Evolutionary conservation across 2,329 filamentous ascomycete genomes (phyloP), one percentile per base, ranked within the genome.

Genomic region (Colletotrichum nymphaeae): DNA sequence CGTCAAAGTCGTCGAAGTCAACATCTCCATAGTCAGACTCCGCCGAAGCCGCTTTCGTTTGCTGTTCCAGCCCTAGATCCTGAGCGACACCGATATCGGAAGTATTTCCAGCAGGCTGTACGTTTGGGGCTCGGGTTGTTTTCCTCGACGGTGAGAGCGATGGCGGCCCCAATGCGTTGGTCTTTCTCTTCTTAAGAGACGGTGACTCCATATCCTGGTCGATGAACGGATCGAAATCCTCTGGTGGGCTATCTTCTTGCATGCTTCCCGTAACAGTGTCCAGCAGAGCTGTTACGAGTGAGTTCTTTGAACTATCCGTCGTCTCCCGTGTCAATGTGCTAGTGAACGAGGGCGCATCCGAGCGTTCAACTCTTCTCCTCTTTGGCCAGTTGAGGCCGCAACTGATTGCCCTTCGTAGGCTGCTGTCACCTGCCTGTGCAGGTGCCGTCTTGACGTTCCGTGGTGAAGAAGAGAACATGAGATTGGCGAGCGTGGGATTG

Each of bases 361-460:
- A 81, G 42, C 85, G 86, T 63, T 91, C 89, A 8, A 90, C 78
- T 76, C 88, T 92, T 76, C 92, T 88, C 75, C 92, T 87, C 81
- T 95, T 95, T 1, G 93, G 92, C 88, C 92, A 94, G 76, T 93
- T 89, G 28, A 89, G 86, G 22, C 92, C 92, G 78, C 91, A 93
- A 79, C 92, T 95, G 72, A 92, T 88, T 2, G 92, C 88, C 76
- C 92, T 88, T 76, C 92, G 88, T 55, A 94, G 81, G 5, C 85
- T 86, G 72, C 83, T 84, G 74, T 84, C 86, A 59, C 84, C 84
- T 75, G 83, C 83, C 67, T 82, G 80, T 42, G 80, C 81, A 55
- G 78, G 80, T 1, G 81, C 80, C 65, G 82, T 81, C 72, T 84
- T 90, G 1, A 81, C 83, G 1, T 90, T 88, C 37, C 91, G 91